Base-by-base conservation (phyloP, 2,329 filamentous ascomycete genomes). In the Penicillium sp. region DNA sequence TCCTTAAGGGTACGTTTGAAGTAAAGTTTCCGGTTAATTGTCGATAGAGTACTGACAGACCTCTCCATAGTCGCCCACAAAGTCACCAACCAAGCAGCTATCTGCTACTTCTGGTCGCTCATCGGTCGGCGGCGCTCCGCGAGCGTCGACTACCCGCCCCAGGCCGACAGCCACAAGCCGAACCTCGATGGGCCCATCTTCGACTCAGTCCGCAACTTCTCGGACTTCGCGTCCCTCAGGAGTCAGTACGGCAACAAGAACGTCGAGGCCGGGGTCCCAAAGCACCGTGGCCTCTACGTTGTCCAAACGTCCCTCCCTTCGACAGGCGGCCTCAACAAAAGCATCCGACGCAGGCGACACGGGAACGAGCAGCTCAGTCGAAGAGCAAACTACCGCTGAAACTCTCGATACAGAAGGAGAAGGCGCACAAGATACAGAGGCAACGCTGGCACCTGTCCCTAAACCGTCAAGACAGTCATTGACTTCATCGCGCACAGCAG, bases 51-150 rank as follows among this genome's bases (percentile, higher is more conserved):
- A 26, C 41, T 42, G 23, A 42, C 21, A 13, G 4, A 1, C 9
- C 6, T 42, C 23, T n/a, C 38, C 61, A 36, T 65, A 91, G 85
- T 90, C 87, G 53, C 88, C 89, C 2, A 86, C 83, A 0, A 92
- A 89, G 65, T 92, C 88, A 1, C 89, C 89, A 1, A 89, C 87
- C 3, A 94, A 94, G 67, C 87, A 89, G 62, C 70, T 88, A n/a
- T 59, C 74, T 16, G 78, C 84, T 1, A 57, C 74, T 1, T 74
- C 73, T 13, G 61, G 67, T 54, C 72, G 78, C 28, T 57, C 66
- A 1, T 68, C 71, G 29, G 54, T 64, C 54, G 42, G 78, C 71
- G 34, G 76, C 71, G 47, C 45, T 77, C 81, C 24, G 70, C 87
- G 21, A 83, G 86, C 12, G 81, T 85, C 38, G 70, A 71, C 45